Evolutionary conservation across 1,284 basidiomycete species (phyloP).

Genomic region (Entoloma clypeatum): DNA sequence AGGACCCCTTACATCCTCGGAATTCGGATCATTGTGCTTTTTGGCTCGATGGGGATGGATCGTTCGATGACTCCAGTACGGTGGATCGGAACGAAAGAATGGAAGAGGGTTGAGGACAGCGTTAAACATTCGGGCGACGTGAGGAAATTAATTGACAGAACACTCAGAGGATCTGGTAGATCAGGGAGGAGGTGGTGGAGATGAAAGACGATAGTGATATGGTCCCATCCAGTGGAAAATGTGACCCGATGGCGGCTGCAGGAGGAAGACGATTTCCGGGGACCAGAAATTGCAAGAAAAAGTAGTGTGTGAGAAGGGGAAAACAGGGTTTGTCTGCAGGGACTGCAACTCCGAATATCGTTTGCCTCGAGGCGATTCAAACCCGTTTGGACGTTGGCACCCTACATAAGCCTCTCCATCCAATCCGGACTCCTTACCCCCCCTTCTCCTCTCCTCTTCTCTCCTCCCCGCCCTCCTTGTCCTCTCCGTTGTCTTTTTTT

Average conservation of each 20-base stretch:
- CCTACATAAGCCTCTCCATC: slow-evolving; percentile 25
- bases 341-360: slow-evolving; percentile 4
- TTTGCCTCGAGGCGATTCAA: slow-evolving; percentile 24
- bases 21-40: slow-evolving; percentile 23
- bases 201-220: slow-evolving; percentile 12
- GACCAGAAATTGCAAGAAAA: slow-evolving; percentile 8
- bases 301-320: not conserved
- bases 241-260: not conserved
- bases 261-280: not conserved
- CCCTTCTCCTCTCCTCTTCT: slow-evolving; percentile 27
- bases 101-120: slow-evolving; percentile 11
- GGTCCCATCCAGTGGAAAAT: slow-evolving; percentile 7
- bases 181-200: slow-evolving; percentile 11
- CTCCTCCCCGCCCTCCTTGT: slow-evolving; percentile 25
- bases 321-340: not conserved
- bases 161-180: too few relatives aligned
- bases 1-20: slow-evolving; percentile 16
- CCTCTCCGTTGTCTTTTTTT: slow-evolving; percentile 26
- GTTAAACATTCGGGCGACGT: slow-evolving; percentile 4
- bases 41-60: slow-evolving; percentile 18
- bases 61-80: slow-evolving; percentile 16
- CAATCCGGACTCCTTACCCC: slow-evolving; percentile 25
- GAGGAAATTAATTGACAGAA: not conserved
- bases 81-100: slow-evolving; percentile 16
- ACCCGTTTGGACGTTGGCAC: slow-evolving; percentile 10